Evolutionary conservation across 352 stramenopile species (phyloP).

Genomic region (Peronospora belbahrii): DNA sequence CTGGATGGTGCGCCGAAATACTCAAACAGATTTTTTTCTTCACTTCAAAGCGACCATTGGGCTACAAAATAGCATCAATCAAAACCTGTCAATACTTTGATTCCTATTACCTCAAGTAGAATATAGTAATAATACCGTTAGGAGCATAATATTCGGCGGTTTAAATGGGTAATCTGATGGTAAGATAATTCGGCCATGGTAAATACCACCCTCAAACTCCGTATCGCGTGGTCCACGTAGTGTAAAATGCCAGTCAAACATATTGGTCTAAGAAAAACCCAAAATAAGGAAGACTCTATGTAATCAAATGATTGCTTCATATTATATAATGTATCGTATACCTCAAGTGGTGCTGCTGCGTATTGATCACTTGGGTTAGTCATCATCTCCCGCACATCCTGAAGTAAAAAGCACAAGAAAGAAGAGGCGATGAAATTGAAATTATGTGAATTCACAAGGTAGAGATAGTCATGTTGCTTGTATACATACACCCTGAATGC

Average conservation of each 20-base stretch:
- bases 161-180: constrained; percentile 93
- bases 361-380: constrained; percentile 83
- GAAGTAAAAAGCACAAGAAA: neutral
- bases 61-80: constrained; percentile 24
- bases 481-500: constrained; percentile 65
- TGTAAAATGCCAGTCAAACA: constrained; percentile 96
- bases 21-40: constrained; percentile 98
- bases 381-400: constrained; percentile 87
- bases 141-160: constrained; percentile 96
- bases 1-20: constrained; percentile 95
- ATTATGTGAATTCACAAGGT: no score
- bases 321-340: constrained; percentile 2
- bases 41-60: constrained; percentile 95
- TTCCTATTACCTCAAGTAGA: neutral
- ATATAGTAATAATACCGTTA: constrained; percentile 60
- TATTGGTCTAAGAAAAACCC: constrained; percentile 82
- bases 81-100: neutral
- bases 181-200: constrained; percentile 96
- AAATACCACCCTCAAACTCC: constrained; percentile 95
- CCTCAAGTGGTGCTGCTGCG: constrained; percentile 62
- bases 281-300: neutral
- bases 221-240: constrained; percentile 94
- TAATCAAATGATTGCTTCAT: neutral
- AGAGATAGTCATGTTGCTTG: neutral
- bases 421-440: neutral